A percentile compares a stretch with the other conserved stretches of the same genome.
These are phyloP conservation scores for Thuja plicata DNA, from an alignment of 83 land plant species.

Conservation along the genomic window DNA sequence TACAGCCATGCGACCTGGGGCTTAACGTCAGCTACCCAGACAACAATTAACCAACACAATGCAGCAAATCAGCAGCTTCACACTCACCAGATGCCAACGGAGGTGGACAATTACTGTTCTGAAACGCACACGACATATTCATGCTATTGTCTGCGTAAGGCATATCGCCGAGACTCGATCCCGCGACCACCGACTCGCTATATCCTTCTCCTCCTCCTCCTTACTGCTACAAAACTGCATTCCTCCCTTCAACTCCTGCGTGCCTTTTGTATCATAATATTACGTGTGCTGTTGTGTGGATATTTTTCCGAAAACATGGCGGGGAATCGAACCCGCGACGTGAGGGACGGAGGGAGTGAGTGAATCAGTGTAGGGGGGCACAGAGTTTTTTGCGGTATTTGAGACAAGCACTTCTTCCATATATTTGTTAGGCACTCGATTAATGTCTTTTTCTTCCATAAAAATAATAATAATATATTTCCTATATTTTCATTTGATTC, in stretches of 20 bases:
- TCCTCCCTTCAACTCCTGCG: neutral
- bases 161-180: neutral
- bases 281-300: neutral
- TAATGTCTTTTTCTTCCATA: neutral
- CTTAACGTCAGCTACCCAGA: neutral
- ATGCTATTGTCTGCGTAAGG: neutral
- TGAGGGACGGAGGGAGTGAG: neutral
- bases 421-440: neutral
- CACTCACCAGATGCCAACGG: neutral
- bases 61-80: neutral
- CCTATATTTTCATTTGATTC: neutral
- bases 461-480: neutral
- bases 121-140: neutral
- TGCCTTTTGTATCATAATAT: neutral
- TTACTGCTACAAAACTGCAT: neutral
- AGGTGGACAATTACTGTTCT: neutral
- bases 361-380: neutral
- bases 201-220: neutral
- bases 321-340: conserved; percentile 11
- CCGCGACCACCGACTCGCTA: neutral
- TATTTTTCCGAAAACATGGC: neutral
- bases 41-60: neutral
- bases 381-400: conserved; percentile 4
- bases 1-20: neutral
- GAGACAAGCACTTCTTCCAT: neutral